Evolutionary conservation across 139 green algal species (phyloP), one percentile per base, ranked within the genome.

Genomic region (Coelastrella sp.): DNA sequence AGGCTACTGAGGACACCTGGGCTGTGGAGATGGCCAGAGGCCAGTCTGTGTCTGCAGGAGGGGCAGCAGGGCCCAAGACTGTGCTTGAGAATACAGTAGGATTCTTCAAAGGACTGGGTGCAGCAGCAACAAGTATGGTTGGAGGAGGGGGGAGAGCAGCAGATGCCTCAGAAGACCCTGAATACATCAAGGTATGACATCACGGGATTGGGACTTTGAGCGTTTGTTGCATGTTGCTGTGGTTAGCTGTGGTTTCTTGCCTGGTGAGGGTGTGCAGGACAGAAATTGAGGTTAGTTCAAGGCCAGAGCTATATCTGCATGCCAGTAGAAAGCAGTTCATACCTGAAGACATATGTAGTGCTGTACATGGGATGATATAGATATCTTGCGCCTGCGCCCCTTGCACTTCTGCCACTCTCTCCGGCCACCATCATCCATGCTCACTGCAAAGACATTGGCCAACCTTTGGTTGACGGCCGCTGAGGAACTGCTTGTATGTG

Each of bases 1-100:
- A 97, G 74, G 92, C 94, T 2, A 92, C 85, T 67, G 96, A 99
- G 63, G 94, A 98, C 35, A 91, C 91, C 38, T 99, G 93, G 90
- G 91, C 88, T 2, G 82, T 95, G 15, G 92, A 97, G 87, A 89
- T 96, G 84, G 93, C 82, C 21, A 53, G 69, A 37, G 64, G 88
- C 21, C 62, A 69, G 21, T 19, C 62, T 3, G 30, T 17, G 21
- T 69, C 62, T 7, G 23, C 27, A 41, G 59, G 32, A 8, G 53
- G 59, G 2, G 77, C 32, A 7, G 77, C 32, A n/a, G 67, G 50
- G 23, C 51, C 79, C 15, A 85, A 85, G 63, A 73, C 69, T 51
- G 48, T 59, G 21, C 80, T 86, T 2, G 80, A 80, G 32, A 71
- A 76, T 17, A 71, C 80, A 23, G 67, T 86, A 8, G 80, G 80